Evolutionary conservation across 1,284 basidiomycete species (phyloP).

Genomic region (Fistulinella staudtii): DNA sequence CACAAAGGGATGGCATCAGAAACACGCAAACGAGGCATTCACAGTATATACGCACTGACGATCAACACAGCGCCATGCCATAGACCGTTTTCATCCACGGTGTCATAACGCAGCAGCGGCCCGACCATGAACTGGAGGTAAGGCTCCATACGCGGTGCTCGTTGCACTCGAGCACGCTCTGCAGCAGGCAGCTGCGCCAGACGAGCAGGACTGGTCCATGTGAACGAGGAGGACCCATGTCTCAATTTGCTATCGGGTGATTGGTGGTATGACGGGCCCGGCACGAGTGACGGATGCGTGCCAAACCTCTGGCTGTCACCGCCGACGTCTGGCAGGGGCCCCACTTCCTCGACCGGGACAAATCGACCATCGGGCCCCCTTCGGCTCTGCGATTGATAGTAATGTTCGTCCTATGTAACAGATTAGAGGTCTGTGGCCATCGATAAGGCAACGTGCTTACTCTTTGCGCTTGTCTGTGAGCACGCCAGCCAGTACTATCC

Average conservation of each 20-base stretch:
- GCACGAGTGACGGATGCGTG: no score
- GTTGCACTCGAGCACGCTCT: conserved; percentile 57
- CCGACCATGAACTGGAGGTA: conserved; percentile 80
- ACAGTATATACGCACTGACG: conserved; percentile 63
- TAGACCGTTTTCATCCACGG: conserved; percentile 67
- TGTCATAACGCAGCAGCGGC: conserved; percentile 90
- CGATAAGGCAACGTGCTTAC: conserved; percentile 25
- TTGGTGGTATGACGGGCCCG: no score
- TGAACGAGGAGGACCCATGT: conserved; percentile 6
- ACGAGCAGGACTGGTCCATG: conserved; percentile 28
- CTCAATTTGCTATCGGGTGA: no score
- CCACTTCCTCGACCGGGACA: conserved; percentile 50
- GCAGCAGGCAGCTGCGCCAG: conserved; percentile 54
- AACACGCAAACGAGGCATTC: no score
- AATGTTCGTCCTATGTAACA: conserved; percentile 40
- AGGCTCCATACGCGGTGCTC: conserved; percentile 63
- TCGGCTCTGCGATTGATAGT: conserved; percentile 32
- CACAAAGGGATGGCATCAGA: no score
- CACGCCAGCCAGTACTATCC: conserved; percentile 71
- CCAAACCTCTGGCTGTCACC: conserved; percentile 38
- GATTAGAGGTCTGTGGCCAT: conserved; percentile 2
- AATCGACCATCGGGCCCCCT: conserved; percentile 50
- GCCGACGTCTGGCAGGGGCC: conserved; percentile 45
- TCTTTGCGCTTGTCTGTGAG: conserved; percentile 48
- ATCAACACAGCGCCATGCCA: conserved; percentile 89